phyloP scores from a whole-genome alignment of 2,329 filamentous ascomycete species.

The Pseudogymnoascus sp. region DNA sequence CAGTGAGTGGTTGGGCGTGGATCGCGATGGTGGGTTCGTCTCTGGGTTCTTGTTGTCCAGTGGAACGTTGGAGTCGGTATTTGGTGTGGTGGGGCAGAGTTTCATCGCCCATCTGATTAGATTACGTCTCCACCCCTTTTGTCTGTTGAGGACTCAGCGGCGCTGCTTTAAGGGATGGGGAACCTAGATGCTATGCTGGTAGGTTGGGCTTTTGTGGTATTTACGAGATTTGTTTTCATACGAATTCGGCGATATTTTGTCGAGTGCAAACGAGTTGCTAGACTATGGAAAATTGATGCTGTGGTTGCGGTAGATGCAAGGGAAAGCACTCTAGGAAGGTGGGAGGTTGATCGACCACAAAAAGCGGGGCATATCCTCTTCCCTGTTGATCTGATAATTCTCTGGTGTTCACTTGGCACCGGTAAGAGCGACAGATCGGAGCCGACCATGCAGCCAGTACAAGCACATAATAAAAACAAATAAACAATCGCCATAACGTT shows the following conservation, averaged over 20 bases:
- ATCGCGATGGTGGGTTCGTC: neutral
- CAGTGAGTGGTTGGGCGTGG: neutral
- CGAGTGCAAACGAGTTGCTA: neutral
- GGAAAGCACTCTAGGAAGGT: slow-evolving; percentile 1
- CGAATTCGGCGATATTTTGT: neutral
- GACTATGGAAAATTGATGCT: neutral
- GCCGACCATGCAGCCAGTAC: neutral
- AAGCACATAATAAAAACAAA: neutral
- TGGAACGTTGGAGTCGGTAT: neutral
- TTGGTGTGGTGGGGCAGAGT: slow-evolving; percentile 2
- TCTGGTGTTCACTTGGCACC: neutral
- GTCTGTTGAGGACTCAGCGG: neutral
- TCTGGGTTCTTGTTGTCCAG: neutral
- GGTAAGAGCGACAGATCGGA: neutral
- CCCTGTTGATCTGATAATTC: slow-evolving; percentile 5
- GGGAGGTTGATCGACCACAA: neutral
- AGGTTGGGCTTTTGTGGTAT: neutral
- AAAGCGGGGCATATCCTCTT: slow-evolving; percentile 1
- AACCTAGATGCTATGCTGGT: neutral
- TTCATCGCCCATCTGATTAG: slow-evolving; percentile 7
- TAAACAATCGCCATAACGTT: neutral
- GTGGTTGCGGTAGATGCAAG: neutral
- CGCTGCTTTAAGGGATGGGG: neutral
- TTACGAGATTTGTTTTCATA: neutral
- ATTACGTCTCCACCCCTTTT: neutral